Conservation (phyloP, 768 basidiomycete species). For the Pleurotus djamor region DNA sequence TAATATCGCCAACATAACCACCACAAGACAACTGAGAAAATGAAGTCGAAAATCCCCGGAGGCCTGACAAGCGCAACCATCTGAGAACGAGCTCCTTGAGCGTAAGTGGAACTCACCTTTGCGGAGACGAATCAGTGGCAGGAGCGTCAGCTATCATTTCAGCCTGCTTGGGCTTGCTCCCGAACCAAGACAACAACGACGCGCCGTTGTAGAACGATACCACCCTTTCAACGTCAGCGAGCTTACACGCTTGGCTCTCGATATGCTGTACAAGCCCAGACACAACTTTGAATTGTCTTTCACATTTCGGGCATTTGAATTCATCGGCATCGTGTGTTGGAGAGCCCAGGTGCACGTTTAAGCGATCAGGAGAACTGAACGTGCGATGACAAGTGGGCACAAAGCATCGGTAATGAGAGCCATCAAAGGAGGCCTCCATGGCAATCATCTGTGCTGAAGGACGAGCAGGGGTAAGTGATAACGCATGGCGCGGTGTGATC, state of each 20-base stretch:
- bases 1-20: too few relatives aligned
- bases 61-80: too few relatives aligned
- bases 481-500: conserved; percentile 23
- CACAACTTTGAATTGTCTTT: conserved; percentile 28
- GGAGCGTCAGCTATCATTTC: too few relatives aligned
- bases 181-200: too few relatives aligned
- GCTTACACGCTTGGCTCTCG: conserved; percentile 35
- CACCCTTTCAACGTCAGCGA: conserved; percentile 27
- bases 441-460: conserved; percentile 21
- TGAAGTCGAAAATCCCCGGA: too few relatives aligned
- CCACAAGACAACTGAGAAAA: too few relatives aligned
- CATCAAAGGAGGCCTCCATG: conserved; percentile 34
- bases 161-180: too few relatives aligned
- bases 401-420: conserved; percentile 37
- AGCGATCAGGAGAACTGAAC: conserved; percentile 23
- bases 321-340: conserved; percentile 33
- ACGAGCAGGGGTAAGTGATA: conserved; percentile 9
- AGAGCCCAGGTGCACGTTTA: conserved; percentile 35
- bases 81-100: too few relatives aligned
- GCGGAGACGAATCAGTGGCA: too few relatives aligned
- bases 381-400: conserved; percentile 27
- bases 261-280: conserved; percentile 43
- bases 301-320: conserved; percentile 43
- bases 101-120: too few relatives aligned
- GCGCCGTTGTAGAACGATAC: conserved; percentile 19